Evolutionary conservation across 208 protist genomes (phyloP), one percentile per base, ranked within the genome.

Genomic region (Leishmania tropica): DNA sequence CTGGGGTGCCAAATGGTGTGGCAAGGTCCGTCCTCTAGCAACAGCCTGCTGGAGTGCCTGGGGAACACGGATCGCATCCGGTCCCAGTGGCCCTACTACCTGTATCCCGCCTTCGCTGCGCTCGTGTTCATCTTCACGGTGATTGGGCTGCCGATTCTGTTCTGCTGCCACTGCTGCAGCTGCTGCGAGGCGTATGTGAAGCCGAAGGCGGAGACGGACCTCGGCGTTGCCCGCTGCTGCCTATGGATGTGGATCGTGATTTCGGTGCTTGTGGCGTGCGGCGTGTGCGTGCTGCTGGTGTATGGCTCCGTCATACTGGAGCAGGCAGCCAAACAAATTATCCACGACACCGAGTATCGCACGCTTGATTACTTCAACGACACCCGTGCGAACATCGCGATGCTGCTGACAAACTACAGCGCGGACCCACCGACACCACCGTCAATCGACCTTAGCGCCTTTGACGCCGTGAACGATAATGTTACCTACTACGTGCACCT

Each of bases 1-100:
- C 77, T 97, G n/a, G 87, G 90, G 73, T 97, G 94, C 62, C 83
- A 96, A 71, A 91, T 84, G 37, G 89, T 94, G 24, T 97, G 94
- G 94, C 78, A 45, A 6, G 91, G 85, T n/a, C 84, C 94, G 0
- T 91, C 83, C 13, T 58, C 51, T 24, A 56, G 84, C 70, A 97
- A 97, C 76, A 84, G 90, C 75, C 31, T 97, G 10, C 10, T 93
- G 24, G 76, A 86, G 3, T 97, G 94, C 80, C 67, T 96, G 28
- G 83, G 47, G 13, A 81, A 94, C 85, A 80, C 65, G 19, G 81
- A 91, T 8, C 90, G 87, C 37, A 87, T 96, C 53, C 62, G 79
- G 51, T 82, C 65, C 11, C 89, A 95, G 83, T 94, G 87, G 90
- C 67, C 45, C 42, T 90, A 91, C 83, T 93, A 92, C 85, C 35